These are phyloP conservation scores for Rhodomyrtus tomentosa DNA, from an alignment of 345 rosid genomes.

Conservation along the genomic window DNA sequence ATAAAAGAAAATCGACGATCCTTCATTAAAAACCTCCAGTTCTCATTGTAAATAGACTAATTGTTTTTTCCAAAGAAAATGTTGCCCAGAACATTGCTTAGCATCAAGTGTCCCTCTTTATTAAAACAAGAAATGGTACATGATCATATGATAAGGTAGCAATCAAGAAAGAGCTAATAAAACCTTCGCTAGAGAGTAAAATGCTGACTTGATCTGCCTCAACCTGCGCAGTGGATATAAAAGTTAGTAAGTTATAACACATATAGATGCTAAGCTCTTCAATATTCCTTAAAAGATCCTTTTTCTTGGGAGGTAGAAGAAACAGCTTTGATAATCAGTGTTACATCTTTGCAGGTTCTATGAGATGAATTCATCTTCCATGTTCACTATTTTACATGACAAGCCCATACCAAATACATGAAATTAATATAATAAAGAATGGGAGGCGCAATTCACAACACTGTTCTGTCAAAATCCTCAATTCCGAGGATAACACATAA, in stretches of 20 bases:
- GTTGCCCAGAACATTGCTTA: neutral
- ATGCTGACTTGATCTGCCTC: conserved; percentile 88
- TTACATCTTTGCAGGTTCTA: neutral
- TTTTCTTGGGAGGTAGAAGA: neutral
- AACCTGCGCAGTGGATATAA: conserved; percentile 30
- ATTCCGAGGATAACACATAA: neutral
- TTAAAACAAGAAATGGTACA: neutral
- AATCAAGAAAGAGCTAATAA: neutral
- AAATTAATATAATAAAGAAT: neutral
- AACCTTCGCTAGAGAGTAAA: conserved; percentile 76
- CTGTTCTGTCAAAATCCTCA: neutral
- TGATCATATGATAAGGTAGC: neutral
- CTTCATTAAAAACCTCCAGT: neutral
- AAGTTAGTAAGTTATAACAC: neutral
- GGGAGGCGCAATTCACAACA: neutral
- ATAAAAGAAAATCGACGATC: neutral
- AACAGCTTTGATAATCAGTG: neutral
- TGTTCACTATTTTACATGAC: neutral
- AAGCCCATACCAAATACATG: neutral
- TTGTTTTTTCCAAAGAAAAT: neutral
- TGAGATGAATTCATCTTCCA: neutral
- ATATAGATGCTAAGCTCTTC: neutral
- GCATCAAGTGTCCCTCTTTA: neutral
- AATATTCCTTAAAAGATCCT: neutral
- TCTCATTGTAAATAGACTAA: neutral